Conservation (phyloP, 2,329 filamentous ascomycete species). For the Botrytis cinerea region DNA sequence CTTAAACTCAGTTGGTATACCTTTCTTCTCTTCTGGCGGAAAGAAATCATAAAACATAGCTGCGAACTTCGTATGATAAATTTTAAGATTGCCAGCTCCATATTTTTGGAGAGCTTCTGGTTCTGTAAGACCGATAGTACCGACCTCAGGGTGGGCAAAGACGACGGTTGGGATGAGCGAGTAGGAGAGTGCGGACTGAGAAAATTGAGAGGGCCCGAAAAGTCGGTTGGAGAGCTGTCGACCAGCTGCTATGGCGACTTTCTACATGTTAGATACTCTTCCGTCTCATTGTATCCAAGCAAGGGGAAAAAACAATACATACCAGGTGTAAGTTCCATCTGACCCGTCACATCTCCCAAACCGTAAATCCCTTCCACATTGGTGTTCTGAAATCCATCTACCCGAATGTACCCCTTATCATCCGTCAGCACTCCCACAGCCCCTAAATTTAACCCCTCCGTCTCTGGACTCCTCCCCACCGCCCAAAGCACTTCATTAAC, state of each 20-base stretch:
- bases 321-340: conserved; percentile 53
- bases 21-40: conserved; percentile 51
- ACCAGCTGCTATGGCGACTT: conserved; percentile 54
- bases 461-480: conserved; percentile 49
- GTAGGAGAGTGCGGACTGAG: conserved; percentile 49
- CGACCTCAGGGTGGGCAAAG: conserved; percentile 53
- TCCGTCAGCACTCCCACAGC: conserved; percentile 47
- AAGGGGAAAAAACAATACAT: conserved; percentile 27
- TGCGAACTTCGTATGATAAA: conserved; percentile 52
- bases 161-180: conserved; percentile 55
- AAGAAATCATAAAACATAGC: conserved; percentile 52
- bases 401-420: conserved; percentile 46
- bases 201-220: conserved; percentile 49
- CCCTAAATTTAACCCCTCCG: conserved; percentile 46
- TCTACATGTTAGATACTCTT: background rate
- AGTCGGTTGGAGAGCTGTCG: conserved; percentile 52
- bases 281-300: background rate
- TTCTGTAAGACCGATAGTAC: conserved; percentile 52
- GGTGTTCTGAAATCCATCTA: conserved; percentile 54
- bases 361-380: conserved; percentile 50
- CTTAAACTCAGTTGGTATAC: conserved; percentile 54
- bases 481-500: conserved; percentile 55
- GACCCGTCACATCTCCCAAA: conserved; percentile 53
- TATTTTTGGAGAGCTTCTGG: conserved; percentile 50
- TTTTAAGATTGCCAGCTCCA: conserved; percentile 52